Evolutionary conservation across 2,329 filamentous ascomycete species (phyloP).

Genomic region (Fusarium bulbicola): DNA sequence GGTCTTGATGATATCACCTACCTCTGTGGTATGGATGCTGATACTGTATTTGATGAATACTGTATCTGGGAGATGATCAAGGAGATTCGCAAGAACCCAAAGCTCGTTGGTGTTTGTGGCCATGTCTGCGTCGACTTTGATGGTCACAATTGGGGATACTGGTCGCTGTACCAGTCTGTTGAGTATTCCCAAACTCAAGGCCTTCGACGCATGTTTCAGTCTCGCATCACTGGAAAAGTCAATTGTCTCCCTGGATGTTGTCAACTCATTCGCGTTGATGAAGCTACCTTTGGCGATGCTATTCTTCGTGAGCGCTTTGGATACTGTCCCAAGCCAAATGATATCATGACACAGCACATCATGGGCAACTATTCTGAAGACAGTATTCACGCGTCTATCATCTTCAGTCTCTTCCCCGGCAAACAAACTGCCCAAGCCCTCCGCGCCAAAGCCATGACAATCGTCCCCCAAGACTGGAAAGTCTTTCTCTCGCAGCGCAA

Average conservation of each 20-base stretch:
- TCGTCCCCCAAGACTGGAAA: conserved; percentile 55
- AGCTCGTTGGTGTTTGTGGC: conserved; percentile 58
- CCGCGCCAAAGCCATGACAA: conserved; percentile 57
- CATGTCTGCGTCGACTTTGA: conserved; percentile 59
- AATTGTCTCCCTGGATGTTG: conserved; percentile 60
- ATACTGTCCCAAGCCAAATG: conserved; percentile 59
- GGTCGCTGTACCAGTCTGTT: conserved; percentile 58
- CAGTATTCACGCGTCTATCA: conserved; percentile 59
- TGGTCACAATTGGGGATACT: conserved; percentile 51
- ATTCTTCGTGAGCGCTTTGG: conserved; percentile 58
- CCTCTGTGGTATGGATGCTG: conserved; percentile 58
- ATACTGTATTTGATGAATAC: conserved; percentile 56
- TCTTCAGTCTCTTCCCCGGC: conserved; percentile 56
- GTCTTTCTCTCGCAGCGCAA: conserved; percentile 60
- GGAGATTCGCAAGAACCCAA: conserved; percentile 54
- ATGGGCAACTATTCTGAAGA: conserved; percentile 60
- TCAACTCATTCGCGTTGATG: conserved; percentile 59
- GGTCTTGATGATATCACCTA: conserved; percentile 53
- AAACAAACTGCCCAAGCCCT: conserved; percentile 58
- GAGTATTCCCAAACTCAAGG: conserved; percentile 60
- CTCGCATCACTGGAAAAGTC: conserved; percentile 58
- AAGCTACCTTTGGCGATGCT: conserved; percentile 58
- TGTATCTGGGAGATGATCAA: conserved; percentile 57
- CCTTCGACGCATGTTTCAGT: conserved; percentile 59
- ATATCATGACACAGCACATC: conserved; percentile 58